Evolutionary conservation across 352 stramenopile species (phyloP), one percentile per base, ranked within the genome.

Genomic region (Peronospora destructor): DNA sequence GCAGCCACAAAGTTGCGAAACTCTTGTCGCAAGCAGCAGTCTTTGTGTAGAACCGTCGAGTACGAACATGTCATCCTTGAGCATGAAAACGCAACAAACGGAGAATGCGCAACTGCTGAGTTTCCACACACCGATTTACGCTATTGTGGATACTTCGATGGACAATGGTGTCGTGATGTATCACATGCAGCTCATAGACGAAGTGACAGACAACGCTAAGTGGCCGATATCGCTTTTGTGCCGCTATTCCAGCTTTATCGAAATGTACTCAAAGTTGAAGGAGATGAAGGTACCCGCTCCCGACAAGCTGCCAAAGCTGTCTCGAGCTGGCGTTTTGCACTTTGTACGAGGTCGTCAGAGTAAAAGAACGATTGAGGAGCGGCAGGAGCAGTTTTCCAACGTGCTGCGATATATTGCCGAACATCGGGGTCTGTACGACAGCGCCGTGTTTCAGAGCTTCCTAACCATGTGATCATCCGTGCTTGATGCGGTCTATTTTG

Each of bases 161-260:
- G 45, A 61, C 16, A 61, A 73, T 7, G 64, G 61, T 13, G 52
- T 78, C 17, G 62, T 74, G 25, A 5, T 65, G 37, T 78, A 78
- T 40, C 61, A 75, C 29, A 49, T 78, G 14, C 64, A 78, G 46
- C 50, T 64, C 32, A 58, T 59, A 21, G 53, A 71, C 37, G 61
- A 70, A 5, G 39, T 55, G 10, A 56, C 54, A 1, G 36, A 64
- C 36, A 53, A 49, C 26, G 42, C 44, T 11, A 56, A 72, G 56
- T 74, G 61, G 69, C 16, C 55, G 13, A 29, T 53, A 6, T 66
- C 63, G 0, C 9, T 76, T 11, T 33, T 57, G 40, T 61, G 61
- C 16, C 73, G 76, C n/a, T 87, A 82, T 56, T 73, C 59, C 0
- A 56, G 68, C 14, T 87, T 87, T 45, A 66, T 48, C 14, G 68